Evolutionary conservation across 495 filamentous ascomycete species (phyloP).

Genomic region (Daldinia childiae): DNA sequence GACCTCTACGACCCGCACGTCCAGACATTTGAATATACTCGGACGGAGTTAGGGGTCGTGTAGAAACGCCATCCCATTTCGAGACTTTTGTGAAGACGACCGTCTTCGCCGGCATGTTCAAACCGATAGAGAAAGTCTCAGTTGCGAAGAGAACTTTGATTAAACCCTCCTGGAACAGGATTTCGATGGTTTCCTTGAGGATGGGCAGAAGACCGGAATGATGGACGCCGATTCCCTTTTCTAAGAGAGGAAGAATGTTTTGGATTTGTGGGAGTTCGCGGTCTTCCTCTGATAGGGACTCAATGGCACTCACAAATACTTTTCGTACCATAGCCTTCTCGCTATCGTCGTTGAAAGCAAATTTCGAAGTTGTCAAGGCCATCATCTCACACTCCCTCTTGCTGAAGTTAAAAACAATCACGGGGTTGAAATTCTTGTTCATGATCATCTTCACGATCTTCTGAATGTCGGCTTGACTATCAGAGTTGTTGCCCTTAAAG

Average conservation of each 20-base stretch:
- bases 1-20: constrained; percentile 92
- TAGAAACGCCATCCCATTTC: constrained; percentile 88
- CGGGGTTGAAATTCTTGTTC: constrained; percentile 92
- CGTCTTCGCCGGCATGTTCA: constrained; percentile 99
- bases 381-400: constrained; percentile 92
- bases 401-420: constrained; percentile 99
- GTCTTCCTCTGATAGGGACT: constrained; percentile 90
- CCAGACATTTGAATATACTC: constrained; percentile 99
- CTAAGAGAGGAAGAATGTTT: constrained; percentile 88
- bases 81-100: constrained; percentile 96
- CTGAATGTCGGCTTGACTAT: constrained; percentile 80
- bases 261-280: constrained; percentile 85
- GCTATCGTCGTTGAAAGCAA: constrained; percentile 97
- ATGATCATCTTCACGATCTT: constrained; percentile 99
- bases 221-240: constrained; percentile 94
- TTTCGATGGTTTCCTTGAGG: constrained; percentile 98
- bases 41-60: constrained; percentile 88
- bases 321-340: constrained; percentile 95
- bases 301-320: constrained; percentile 91
- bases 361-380: constrained; percentile 81
- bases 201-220: constrained; percentile 96
- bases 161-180: constrained; percentile 96
- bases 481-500: constrained; percentile 82
- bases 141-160: constrained; percentile 98
- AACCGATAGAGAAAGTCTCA: constrained; percentile 96